Base-by-base conservation (phyloP, 1,284 basidiomycete genomes). In the Xerocomus minutiporus region DNA sequence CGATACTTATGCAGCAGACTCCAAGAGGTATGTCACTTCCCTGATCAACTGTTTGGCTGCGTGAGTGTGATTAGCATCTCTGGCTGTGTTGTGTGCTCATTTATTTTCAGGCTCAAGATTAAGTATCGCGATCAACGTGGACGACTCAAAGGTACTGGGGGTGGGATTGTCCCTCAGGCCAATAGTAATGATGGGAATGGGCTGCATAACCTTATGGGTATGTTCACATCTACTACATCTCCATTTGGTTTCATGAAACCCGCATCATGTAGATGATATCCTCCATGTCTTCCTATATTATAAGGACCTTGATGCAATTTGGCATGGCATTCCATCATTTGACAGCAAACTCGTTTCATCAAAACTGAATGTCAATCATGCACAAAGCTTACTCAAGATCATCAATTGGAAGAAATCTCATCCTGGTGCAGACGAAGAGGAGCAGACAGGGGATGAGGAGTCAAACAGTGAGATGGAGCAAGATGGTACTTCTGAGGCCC, bases 251-350 rank as follows among this genome's bases (percentile, higher is more conserved):
- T 20, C 20, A 20, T 20, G 20, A 20, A 20, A 20, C 20, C 20
- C 20, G 20, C 20, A 20, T 20, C 2, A 20, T 34, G 1, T 12
- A 57, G 50, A 51, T 7, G 44, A 52, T 13, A 41, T 58, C 2
- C 39, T 52, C 25, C 1, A 0, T 15, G 9, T 45, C 1, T 58
- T 58, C 15, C 55, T 38, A 20, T 50, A 58, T 28, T 58, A 57
- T 4, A 11, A 43, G 29, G 52, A 58, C 1, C 55, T 57, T 1
- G 8, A 58, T 11, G 3, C 29, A 0, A 47, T 54, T 29, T 58
- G 57, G 53, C n/a, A 49, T 9, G 32, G 51, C 5, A 57, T 57
- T 15, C 50, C 42, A 0, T 58, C 31, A 0, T 57, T 54, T 13
- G 20, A 57, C 15, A 48, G 46, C 4, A 2, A 51, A 13, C 47